A percentile compares a stretch with the other conserved stretches of the same genome.
Evolutionary conservation across 352 stramenopile species (phyloP).

Genomic region (Globisporangium lucens): DNA sequence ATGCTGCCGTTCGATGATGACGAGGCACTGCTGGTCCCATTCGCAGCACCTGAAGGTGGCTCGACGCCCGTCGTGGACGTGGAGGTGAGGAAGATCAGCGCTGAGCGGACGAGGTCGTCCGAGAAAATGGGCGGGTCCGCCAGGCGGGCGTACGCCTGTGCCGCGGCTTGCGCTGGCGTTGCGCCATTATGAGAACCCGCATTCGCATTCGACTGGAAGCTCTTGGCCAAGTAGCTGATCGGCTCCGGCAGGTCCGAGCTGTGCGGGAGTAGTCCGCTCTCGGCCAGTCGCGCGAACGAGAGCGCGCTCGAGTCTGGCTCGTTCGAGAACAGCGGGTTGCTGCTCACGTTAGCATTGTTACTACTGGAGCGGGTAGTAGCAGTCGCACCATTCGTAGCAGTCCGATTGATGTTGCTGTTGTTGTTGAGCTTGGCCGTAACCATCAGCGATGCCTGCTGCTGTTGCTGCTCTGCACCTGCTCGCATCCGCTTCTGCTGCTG

Average conservation of each 20-base stretch:
- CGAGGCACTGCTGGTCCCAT: not conserved
- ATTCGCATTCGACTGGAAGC: not conserved
- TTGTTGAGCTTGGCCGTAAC: constrained; percentile 5
- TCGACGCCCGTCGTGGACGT: constrained; percentile 48
- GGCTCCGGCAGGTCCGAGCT: constrained; percentile 62
- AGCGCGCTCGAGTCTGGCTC: constrained; percentile 33
- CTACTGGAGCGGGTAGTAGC: not conserved
- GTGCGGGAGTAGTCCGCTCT: constrained; percentile 38
- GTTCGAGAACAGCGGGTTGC: constrained; percentile 63
- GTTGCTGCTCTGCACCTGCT: not conserved
- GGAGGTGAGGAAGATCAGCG: constrained; percentile 60
- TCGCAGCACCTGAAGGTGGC: not conserved
- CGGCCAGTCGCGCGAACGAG: constrained; percentile 38
- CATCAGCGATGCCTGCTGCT: constrained; percentile 5
- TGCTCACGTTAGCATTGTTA: not conserved
- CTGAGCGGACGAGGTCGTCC: constrained; percentile 59
- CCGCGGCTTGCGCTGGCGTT: not conserved
- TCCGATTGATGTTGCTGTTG: constrained; percentile 4
- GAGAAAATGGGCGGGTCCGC: constrained; percentile 35
- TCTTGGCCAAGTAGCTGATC: constrained; percentile 55
- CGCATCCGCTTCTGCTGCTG: constrained; percentile 15
- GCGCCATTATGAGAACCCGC: not conserved
- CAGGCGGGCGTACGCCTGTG: not conserved
- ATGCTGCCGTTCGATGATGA: constrained; percentile 5
- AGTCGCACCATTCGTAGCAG: not conserved